Evolutionary conservation across 2,329 filamentous ascomycete species (phyloP).

Genomic region (Lachnellula cervina): DNA sequence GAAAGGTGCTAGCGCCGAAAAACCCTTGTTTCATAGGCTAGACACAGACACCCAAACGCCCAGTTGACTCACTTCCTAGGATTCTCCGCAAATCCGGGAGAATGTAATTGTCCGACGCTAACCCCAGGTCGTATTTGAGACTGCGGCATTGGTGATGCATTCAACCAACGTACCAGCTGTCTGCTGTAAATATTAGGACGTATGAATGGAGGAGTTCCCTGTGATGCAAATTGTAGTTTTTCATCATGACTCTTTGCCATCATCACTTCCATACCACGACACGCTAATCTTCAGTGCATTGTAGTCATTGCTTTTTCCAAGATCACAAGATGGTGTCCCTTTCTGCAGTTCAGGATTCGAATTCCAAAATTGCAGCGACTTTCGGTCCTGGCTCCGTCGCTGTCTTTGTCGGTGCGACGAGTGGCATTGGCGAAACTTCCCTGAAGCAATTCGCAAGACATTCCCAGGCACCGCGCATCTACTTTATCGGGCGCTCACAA

Average conservation of each 20-base stretch:
- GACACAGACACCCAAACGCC: no score
- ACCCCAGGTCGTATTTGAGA: neutral
- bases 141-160: neutral
- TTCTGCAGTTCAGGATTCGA: constrained; percentile 5
- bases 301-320: neutral
- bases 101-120: neutral
- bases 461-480: constrained; percentile 36
- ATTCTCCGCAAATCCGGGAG: neutral
- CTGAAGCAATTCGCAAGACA: constrained; percentile 40
- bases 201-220: no score
- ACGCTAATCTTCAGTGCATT: neutral
- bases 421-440: constrained; percentile 43
- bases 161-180: neutral
- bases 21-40: no score
- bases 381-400: constrained; percentile 37
- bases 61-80: neutral
- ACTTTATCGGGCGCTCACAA: constrained; percentile 43
- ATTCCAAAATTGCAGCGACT: constrained; percentile 19
- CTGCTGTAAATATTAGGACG: no score
- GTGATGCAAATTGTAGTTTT: no score
- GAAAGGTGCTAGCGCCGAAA: no score
- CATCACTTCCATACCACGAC: no score
- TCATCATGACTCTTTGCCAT: no score
- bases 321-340: constrained; percentile 5
- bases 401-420: constrained; percentile 47